Evolutionary conservation across 495 filamentous ascomycete species (phyloP), one percentile per base, ranked within the genome.

Genomic region (Aspergillus nanangensis): DNA sequence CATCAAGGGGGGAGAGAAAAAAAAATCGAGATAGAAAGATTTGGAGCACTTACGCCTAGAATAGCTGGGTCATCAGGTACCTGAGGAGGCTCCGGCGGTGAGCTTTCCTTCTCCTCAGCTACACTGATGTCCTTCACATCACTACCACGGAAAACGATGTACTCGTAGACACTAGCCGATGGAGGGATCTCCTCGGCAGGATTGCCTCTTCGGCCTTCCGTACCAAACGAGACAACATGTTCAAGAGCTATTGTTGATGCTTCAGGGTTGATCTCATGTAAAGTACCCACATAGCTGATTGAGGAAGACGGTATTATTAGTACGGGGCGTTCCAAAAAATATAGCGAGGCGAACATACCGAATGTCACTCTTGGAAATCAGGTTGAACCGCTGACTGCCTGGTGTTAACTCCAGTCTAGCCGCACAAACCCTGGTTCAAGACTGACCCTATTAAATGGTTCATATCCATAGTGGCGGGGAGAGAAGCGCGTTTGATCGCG

Each of bases 91-190:
- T 79, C 70, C 47, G 72, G 64, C 35, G 82, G 80, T 57, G 84
- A 74, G 52, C 81, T 81, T 62, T 93, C 84, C 63, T 90, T 81
- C 62, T 88, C 75, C 53, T 93, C 83, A 49, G 94, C 90, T 56
- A 99, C 87, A 45, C 87, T 84, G 56, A 99, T 79, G 63, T 99
- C 92, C 71, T 97, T 97, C 59, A 99, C 93, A 76, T 99, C 93
- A 64, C 90, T 96, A 42, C 94, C 93, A 37, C 92, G 87, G 65
- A 99, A 99, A 48, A 99, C 92, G 57, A 99, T 96, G 74, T 99
- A 97, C 62, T 97, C 94, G 71, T 96, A 99, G 56, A 96, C 72
- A 53, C 83, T 84, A 42, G 87, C 80, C 0, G 88, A 91, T 5
- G 87, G 77, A 18, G 86, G 69, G 32, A 96, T 83, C 67, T 95